Percentiles rank a stretch among this genome's conserved stretches.
Conservation (phyloP, 2,329 filamentous ascomycete species). For the Colletotrichum truncatum region DNA sequence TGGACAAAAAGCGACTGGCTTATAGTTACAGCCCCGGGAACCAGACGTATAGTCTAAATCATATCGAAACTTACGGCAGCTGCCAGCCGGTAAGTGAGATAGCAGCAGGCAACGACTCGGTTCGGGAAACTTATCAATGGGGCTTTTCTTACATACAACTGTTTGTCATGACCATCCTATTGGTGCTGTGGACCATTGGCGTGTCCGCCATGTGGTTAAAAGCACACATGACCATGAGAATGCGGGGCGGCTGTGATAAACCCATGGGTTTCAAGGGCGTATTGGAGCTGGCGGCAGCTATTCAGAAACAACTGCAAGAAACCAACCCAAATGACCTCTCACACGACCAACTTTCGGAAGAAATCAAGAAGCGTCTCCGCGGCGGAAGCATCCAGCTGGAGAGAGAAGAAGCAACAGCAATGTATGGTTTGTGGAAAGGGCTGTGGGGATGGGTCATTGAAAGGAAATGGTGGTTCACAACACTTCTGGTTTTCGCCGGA, state of each 20-base stretch:
- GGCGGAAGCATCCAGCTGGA: conserved; percentile 34
- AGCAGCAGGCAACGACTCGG: not conserved
- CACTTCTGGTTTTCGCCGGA: not conserved
- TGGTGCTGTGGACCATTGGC: conserved; percentile 34
- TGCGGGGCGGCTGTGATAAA: not conserved
- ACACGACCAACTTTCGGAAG: conserved; percentile 29
- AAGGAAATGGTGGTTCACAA: conserved; percentile 15
- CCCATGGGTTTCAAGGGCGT: conserved; percentile 20
- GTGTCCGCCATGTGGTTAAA: conserved; percentile 33
- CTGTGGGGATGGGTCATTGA: conserved; percentile 10
- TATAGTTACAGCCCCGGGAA: conserved; percentile 1
- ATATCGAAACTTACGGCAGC: conserved; percentile 29
- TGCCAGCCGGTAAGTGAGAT: conserved; percentile 32
- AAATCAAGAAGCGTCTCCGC: conserved; percentile 30
- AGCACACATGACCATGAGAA: conserved; percentile 21
- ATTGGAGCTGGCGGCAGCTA: conserved; percentile 13
- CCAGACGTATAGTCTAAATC: conserved; percentile 30
- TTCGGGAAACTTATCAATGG: conserved; percentile 34
- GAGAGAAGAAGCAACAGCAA: not conserved
- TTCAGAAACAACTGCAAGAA: conserved; percentile 26
- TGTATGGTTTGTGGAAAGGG: not conserved
- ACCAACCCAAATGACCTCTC: conserved; percentile 26
- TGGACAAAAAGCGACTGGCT: not conserved
- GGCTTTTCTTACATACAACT: conserved; percentile 39
- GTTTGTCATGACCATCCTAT: conserved; percentile 22